phyloP scores from a whole-genome alignment of 2,329 filamentous ascomycete species.

The Calonectria crousiana region DNA sequence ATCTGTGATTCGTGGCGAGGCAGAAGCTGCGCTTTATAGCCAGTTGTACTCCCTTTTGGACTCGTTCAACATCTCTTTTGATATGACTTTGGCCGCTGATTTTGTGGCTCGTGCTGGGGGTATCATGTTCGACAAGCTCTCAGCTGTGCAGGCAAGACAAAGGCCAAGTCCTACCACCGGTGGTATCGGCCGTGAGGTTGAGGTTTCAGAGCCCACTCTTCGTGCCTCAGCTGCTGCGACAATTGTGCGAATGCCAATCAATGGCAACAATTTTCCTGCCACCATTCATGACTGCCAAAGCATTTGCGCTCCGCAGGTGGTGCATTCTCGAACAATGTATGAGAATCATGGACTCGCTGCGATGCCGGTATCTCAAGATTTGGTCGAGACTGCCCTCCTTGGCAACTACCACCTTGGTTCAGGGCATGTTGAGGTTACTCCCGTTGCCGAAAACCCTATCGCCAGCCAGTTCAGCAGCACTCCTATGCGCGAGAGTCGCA shows the following conservation, averaged over 20 bases:
- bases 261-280: too few species aligned
- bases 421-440: not conserved
- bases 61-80: not conserved
- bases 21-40: not conserved
- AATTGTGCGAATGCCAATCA: accelerated
- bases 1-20: not conserved
- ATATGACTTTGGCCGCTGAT: not conserved
- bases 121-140: not conserved
- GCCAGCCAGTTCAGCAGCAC: not conserved
- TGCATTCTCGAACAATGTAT: not conserved
- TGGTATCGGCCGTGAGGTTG: not conserved
- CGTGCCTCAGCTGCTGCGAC: not conserved
- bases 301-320: not conserved
- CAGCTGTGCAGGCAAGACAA: not conserved
- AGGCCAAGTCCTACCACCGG: not conserved
- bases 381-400: not conserved
- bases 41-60: not conserved
- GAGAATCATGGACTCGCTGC: not conserved
- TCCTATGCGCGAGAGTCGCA: not conserved
- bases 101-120: not conserved
- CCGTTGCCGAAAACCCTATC: not conserved
- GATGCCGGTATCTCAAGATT: not conserved
- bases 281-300: not conserved
- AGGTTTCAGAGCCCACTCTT: not conserved
- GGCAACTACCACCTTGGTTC: not conserved